Evolutionary conservation across 2,329 filamentous ascomycete species (phyloP).

Genomic region (Lomentospora prolificans): DNA sequence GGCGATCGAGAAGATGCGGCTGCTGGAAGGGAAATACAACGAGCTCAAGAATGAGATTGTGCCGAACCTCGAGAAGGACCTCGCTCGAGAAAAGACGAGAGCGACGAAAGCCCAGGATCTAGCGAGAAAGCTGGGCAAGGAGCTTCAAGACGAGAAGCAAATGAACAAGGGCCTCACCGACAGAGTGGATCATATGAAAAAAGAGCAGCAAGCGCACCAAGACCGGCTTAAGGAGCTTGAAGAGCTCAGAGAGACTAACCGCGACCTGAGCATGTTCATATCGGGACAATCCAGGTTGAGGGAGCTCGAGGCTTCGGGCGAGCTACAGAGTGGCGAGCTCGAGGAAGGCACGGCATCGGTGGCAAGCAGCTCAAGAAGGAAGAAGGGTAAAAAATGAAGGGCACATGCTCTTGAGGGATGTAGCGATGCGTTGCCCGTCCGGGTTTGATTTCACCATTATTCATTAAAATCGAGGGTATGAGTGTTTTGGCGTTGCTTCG

Average conservation of each 20-base stretch:
- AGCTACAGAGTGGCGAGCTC: conserved; percentile 58
- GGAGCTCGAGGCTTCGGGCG: conserved; percentile 53
- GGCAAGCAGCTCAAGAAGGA: conserved; percentile 39
- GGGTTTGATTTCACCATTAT: no score
- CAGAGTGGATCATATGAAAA: conserved; percentile 66
- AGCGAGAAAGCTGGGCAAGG: conserved; percentile 63
- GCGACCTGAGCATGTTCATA: conserved; percentile 81
- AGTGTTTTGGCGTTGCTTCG: no score
- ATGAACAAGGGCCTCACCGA: conserved; percentile 73
- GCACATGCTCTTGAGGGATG: no score
- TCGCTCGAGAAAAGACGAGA: conserved; percentile 57
- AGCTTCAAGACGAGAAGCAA: conserved; percentile 77
- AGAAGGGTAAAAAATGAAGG: conserved; percentile 36
- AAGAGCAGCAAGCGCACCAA: conserved; percentile 47
- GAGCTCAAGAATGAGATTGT: conserved; percentile 47
- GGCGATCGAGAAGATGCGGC: conserved; percentile 37
- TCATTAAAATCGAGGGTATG: no score
- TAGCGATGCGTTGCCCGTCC: no score
- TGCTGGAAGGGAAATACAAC: conserved; percentile 36
- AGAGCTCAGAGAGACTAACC: conserved; percentile 76
- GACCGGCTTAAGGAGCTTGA: conserved; percentile 46
- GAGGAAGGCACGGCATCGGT: conserved; percentile 63
- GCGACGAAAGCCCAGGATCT: conserved; percentile 65
- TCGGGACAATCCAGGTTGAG: conserved; percentile 72
- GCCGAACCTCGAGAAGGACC: conserved; percentile 60